These are phyloP conservation scores for Fusarium nygamai DNA, from an alignment of 2,329 filamentous ascomycete species.

Conservation along the genomic window DNA sequence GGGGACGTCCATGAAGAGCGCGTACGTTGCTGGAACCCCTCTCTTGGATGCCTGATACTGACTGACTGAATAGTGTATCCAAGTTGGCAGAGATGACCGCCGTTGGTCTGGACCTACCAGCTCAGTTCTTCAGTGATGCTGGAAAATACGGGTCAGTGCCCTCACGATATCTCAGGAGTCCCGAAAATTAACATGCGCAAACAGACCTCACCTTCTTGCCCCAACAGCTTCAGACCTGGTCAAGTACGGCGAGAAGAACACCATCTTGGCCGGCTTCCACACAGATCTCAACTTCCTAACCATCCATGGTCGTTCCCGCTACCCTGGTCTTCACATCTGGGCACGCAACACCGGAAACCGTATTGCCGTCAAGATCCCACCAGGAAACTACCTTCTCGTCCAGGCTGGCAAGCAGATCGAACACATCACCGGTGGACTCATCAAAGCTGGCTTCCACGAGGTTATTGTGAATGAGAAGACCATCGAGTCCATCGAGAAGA, in stretches of 20 bases:
- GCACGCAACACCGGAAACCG: slow-evolving; percentile 69
- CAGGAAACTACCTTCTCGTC: slow-evolving; percentile 67
- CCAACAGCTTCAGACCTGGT: slow-evolving; percentile 67
- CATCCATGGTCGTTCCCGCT: slow-evolving; percentile 71
- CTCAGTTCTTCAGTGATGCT: slow-evolving; percentile 63
- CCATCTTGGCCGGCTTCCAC: slow-evolving; percentile 71
- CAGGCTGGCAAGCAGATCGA: slow-evolving; percentile 72
- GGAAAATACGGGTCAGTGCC: slow-evolving; percentile 63
- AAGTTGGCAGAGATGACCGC: slow-evolving; percentile 69
- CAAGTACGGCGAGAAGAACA: slow-evolving; percentile 63
- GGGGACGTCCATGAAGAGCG: slow-evolving; percentile 69
- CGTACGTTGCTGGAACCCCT: slow-evolving; percentile 52
- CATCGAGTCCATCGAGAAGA: slow-evolving; percentile 56
- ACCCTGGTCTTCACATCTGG: slow-evolving; percentile 71
- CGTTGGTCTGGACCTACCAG: slow-evolving; percentile 63
- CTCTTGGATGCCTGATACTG: neutral
- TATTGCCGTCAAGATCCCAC: slow-evolving; percentile 68
- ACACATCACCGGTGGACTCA: slow-evolving; percentile 67
- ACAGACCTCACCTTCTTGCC: slow-evolving; percentile 68
- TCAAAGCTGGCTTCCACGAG: slow-evolving; percentile 71
- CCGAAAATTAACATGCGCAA: neutral
- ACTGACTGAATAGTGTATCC: slow-evolving; percentile 51
- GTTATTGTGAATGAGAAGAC: slow-evolving; percentile 67
- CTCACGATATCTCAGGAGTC: neutral
- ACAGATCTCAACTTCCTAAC: slow-evolving; percentile 73